Evolutionary conservation across 768 basidiomycete species (phyloP), one percentile per base, ranked within the genome.

Genomic region (Hygrophoropsis aurantiaca): DNA sequence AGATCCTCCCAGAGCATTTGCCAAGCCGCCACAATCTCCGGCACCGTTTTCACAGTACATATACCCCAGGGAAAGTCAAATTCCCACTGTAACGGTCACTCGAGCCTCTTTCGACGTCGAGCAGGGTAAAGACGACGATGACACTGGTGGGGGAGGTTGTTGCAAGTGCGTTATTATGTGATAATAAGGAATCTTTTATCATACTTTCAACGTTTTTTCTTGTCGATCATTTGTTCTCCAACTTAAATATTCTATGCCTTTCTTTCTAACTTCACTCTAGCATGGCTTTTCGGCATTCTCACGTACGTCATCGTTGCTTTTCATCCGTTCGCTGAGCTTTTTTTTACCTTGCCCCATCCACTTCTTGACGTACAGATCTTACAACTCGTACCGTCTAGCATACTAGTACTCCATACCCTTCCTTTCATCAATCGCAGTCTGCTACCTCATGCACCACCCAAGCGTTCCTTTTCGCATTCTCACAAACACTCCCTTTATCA

Each of bases 111-210:
- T 52, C 10, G 67, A 69, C 2, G 52, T 40, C 30, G 62, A 66
- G 42, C 51, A 44, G 44, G 54, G 55, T 42, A 62, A 56, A 37
- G 53, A 59, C 32, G 68, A 69, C 10, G 78, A 82, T 26, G 79
- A 84, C 6, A 77, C 75, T 11, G 62, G 58, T 2, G 72, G 65
- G 25, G 78, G 73, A 24, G 82, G 85, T 32, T 90, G 89, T 61
- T 91, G 89, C 74, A 87, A 84, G 68, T 91, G 89, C 68, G 69
- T 87, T 56, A 77, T 91, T 64, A 91, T 91, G 89, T 91, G 80
- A 89, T 66, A 51, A 44, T 45, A 41, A 45, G 37, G 50, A 46
- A 51, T 46, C 55, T 45, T 21, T 52, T 21, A 32, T 37, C 41
- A 26, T 55, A 52, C 59, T 62, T 46, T 58, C 54, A 45, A 30